Evolutionary conservation across 345 rosid genomes (phyloP), one percentile per base, ranked within the genome.

Genomic region (Rubroshorea leprosula): DNA sequence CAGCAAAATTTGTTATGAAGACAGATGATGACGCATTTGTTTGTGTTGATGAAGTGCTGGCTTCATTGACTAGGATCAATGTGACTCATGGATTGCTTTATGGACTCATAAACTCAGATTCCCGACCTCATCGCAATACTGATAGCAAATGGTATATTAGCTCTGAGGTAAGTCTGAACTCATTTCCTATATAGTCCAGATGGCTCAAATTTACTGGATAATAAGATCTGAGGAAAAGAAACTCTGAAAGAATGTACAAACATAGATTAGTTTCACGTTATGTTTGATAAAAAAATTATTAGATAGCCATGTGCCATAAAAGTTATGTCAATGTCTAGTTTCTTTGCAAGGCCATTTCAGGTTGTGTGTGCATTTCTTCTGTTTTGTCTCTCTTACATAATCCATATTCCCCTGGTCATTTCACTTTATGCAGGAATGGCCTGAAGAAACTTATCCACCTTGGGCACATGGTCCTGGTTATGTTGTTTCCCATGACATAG

Each of bases 391-490:
- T 51, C 16, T 60, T 18, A 35, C 51, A 24, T 55, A 23, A 6
- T 4, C 0, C 0, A 52, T 27, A 18, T 49, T 19, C 24, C 10
- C 45, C 9, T 41, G 61, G 26, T 51, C 49, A 22, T 55, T 0
- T 60, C 39, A 23, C 21, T 39, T 16, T 15, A 57, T 66, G 63
- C 63, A 89, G 98, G 98, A 92, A 78, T 89, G 95, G 90, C 74
- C 80, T 14, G 93, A 75, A 72, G 87, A 73, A 22, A 73, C 73
- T 39, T 92, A 89, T 50, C 96, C 95, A 1, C 93, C 98, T 23
- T 86, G 89, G 92, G 98, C 93, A 1, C 98, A 86, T 68, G 96
- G 96, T 67, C 96, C 98, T 23, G 93, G 98, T 69, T 89, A 92
- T 73, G 82, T 86, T 58, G 89, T 86, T 58, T 81, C 98, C 3